phyloP scores from a whole-genome alignment of 441 rosid genomes.

The Populus hybrid region DNA sequence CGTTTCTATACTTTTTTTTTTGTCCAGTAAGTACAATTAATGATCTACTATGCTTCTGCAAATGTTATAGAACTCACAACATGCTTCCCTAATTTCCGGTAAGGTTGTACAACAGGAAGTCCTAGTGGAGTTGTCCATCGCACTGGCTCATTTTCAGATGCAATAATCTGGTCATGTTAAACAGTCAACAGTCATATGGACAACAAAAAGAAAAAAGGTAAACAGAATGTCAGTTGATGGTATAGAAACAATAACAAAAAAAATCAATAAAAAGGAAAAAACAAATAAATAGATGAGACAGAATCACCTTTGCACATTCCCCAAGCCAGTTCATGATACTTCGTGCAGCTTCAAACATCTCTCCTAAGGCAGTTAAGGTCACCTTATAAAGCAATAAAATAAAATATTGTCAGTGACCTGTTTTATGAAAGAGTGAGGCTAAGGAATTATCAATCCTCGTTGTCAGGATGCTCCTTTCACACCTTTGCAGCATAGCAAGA shows the following conservation, averaged over 20 bases:
- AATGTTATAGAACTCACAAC: constrained; percentile 47
- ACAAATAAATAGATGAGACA: constrained; percentile 12
- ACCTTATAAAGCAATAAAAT: constrained; percentile 44
- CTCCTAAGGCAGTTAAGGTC: constrained; percentile 80
- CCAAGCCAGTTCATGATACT: constrained; percentile 94
- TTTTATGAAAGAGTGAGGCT: neutral
- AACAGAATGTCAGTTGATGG: neutral
- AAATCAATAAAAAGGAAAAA: neutral
- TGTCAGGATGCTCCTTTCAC: constrained; percentile 17
- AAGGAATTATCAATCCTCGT: neutral
- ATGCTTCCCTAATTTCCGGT: constrained; percentile 64
- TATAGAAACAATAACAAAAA: neutral
- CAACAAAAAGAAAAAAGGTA: neutral
- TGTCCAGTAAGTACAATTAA: neutral
- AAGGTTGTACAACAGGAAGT: constrained; percentile 99
- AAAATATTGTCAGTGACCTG: constrained; percentile 14
- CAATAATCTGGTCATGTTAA: constrained; percentile 58
- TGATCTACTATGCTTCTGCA: neutral
- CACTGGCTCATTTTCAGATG: constrained; percentile 85
- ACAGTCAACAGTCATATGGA: neutral
- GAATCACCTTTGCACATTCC: constrained; percentile 87
- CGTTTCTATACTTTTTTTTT: neutral
- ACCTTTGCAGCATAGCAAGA: constrained; percentile 99
- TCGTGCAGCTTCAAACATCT: constrained; percentile 98
- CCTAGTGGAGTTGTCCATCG: constrained; percentile 97